phyloP scores from a whole-genome alignment of 2,329 filamentous ascomycete genomes.

The Westerdykella aurantiaca region DNA sequence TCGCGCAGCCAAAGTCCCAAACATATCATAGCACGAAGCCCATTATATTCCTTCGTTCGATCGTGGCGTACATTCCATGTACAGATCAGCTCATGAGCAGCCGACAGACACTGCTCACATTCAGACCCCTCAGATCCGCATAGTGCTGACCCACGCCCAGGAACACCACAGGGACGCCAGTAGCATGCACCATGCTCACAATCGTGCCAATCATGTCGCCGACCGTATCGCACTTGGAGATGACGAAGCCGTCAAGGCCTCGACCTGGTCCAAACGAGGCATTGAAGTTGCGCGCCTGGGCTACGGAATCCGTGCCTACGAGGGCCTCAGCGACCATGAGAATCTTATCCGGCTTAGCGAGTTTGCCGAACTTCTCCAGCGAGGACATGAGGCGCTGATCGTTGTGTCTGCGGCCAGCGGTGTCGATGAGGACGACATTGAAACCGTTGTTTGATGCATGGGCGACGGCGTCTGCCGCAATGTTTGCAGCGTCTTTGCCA shows the following conservation, averaged over 20 bases:
- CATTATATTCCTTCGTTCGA: no score
- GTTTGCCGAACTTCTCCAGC: constrained; percentile 93
- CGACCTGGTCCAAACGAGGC: constrained; percentile 77
- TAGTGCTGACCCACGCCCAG: constrained; percentile 69
- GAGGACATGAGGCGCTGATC: constrained; percentile 94
- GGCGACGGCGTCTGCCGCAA: constrained; percentile 87
- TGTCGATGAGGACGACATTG: constrained; percentile 95
- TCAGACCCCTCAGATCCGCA: constrained; percentile 58
- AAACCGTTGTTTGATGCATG: constrained; percentile 70
- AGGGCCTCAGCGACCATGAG: constrained; percentile 94
- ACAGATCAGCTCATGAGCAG: constrained; percentile 51
- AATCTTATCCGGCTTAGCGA: constrained; percentile 95
- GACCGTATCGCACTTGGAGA: constrained; percentile 97
- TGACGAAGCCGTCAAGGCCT: constrained; percentile 91
- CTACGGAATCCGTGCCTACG: constrained; percentile 91
- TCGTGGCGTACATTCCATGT: background rate
- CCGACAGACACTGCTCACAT: constrained; percentile 58
- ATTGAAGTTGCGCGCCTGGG: constrained; percentile 95
- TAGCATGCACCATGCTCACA: constrained; percentile 95
- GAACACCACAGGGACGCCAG: constrained; percentile 91
- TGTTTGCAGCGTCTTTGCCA: constrained; percentile 92
- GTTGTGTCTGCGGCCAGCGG: constrained; percentile 89
- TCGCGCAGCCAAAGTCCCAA: no score
- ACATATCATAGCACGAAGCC: no score
- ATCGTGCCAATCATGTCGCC: constrained; percentile 98